phyloP scores from a whole-genome alignment of 371 early-diverging fungal genomes.

The Apophysomyces variabilis region DNA sequence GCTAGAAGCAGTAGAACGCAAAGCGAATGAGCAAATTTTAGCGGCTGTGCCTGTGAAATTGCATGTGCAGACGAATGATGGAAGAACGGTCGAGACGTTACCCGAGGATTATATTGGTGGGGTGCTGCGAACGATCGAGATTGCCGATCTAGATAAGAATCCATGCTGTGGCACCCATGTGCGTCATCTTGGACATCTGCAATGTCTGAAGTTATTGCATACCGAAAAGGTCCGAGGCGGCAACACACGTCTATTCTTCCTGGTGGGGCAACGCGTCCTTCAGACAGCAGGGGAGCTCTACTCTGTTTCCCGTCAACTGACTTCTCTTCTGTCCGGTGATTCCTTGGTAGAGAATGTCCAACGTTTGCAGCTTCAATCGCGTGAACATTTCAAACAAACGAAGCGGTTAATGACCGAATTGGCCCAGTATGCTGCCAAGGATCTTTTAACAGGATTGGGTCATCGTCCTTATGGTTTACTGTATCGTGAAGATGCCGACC shows the following conservation, averaged over 20 bases:
- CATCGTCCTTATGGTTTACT: conserved; percentile 29
- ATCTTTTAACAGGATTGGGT: conserved; percentile 42
- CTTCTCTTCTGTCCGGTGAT: conserved; percentile 60
- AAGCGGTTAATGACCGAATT: conserved; percentile 55
- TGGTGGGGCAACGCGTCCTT: conserved; percentile 68
- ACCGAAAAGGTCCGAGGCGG: conserved; percentile 74
- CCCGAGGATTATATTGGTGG: conserved; percentile 72
- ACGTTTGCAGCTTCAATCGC: conserved; percentile 46
- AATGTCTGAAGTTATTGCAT: conserved; percentile 65
- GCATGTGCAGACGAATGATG: conserved; percentile 39
- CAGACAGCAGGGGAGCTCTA: conserved; percentile 50
- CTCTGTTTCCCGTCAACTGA: conserved; percentile 53
- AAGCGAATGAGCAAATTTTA: conserved; percentile 64
- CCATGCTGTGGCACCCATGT: conserved; percentile 89
- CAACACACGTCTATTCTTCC: conserved; percentile 70
- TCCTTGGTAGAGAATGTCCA: conserved; percentile 61
- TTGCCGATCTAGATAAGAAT: conserved; percentile 63
- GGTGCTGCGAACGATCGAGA: conserved; percentile 64
- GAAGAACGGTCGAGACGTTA: conserved; percentile 48
- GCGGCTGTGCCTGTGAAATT: conserved; percentile 54
- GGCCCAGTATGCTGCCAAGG: conserved; percentile 48
- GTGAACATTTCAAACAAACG: conserved; percentile 42
- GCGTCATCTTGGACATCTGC: conserved; percentile 60
- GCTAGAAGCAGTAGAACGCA: conserved; percentile 53
- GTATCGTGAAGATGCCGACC: conserved; percentile 68